These are phyloP conservation scores for Camellia granthamiana DNA, from an alignment of 148 eudicot species.

Conservation along the genomic window DNA sequence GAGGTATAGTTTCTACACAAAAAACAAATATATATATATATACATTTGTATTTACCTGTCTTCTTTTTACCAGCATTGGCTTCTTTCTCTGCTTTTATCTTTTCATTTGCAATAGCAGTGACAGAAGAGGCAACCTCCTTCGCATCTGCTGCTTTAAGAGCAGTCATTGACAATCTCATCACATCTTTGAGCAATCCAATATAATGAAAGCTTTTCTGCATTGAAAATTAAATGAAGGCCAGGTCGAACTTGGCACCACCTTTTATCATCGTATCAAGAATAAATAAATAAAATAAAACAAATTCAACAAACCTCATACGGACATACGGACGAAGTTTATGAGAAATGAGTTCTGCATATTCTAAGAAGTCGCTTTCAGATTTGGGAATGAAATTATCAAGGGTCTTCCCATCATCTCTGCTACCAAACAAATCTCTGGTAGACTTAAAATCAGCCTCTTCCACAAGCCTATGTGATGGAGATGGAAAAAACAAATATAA, in stretches of 20 bases:
- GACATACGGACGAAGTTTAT: constrained; percentile 78
- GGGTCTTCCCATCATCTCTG: constrained; percentile 60
- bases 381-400: constrained; percentile 88
- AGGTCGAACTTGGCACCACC: not conserved
- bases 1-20: too few relatives aligned
- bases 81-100: constrained; percentile 92
- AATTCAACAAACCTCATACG: constrained; percentile 59
- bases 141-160: constrained; percentile 85
- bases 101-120: constrained; percentile 93
- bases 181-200: constrained; percentile 78
- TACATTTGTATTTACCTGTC: constrained; percentile 50
- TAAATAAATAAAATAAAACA: not conserved
- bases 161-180: constrained; percentile 79
- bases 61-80: constrained; percentile 97
- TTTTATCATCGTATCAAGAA: not conserved
- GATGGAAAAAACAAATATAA: not conserved
- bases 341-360: constrained; percentile 82
- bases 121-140: constrained; percentile 89
- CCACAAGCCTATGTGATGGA: constrained; percentile 60
- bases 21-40: too few relatives aligned
- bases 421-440: constrained; percentile 73
- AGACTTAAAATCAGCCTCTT: constrained; percentile 85
- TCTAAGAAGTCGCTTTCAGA: constrained; percentile 85
- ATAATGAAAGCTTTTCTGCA: constrained; percentile 96
- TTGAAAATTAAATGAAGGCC: not conserved